Conservation (phyloP, 2,329 filamentous ascomycete genomes). For the Ophiostoma montium region DNA sequence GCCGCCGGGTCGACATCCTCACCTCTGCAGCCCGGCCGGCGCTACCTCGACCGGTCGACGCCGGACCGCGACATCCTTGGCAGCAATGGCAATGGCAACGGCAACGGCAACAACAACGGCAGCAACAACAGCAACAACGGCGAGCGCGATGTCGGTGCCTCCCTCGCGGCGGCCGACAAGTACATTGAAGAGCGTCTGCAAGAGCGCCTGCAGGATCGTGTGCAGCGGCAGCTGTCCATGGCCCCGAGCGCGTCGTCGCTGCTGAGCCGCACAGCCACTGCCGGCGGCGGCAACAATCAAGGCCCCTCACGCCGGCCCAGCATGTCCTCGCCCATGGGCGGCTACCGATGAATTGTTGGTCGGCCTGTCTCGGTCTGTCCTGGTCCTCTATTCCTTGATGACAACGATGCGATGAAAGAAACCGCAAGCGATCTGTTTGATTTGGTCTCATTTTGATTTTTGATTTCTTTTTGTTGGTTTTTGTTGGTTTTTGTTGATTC, state of each 20-base stretch:
- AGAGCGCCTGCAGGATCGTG: constrained; percentile 15
- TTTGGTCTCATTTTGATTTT: no score
- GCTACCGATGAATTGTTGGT: constrained; percentile 37
- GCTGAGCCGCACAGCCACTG: constrained; percentile 31
- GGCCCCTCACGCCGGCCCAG: constrained; percentile 29
- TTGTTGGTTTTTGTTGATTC: neutral
- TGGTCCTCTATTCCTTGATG: neutral
- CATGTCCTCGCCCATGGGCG: constrained; percentile 26
- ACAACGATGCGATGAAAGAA: neutral
- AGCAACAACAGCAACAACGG: constrained; percentile 14
- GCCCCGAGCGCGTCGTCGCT: constrained; percentile 23
- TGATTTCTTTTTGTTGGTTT: neutral
- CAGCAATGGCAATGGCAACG: constrained; percentile 13
- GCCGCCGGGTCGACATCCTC: constrained; percentile 10
- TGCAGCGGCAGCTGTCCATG: constrained; percentile 31
- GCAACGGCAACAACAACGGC: constrained; percentile 11
- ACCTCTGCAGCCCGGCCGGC: constrained; percentile 18
- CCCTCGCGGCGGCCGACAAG: constrained; percentile 19
- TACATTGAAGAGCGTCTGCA: constrained; percentile 21
- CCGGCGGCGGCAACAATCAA: constrained; percentile 22
- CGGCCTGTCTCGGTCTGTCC: no score
- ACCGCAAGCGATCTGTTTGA: neutral
- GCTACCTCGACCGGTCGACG: constrained; percentile 34
- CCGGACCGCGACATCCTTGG: constrained; percentile 20
- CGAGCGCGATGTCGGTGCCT: constrained; percentile 17